A percentile compares a stretch with the other conserved stretches of the same genome.
Evolutionary conservation across 108 stramenopile genomes (phyloP).

Genomic region (Epithemia pelagica): DNA sequence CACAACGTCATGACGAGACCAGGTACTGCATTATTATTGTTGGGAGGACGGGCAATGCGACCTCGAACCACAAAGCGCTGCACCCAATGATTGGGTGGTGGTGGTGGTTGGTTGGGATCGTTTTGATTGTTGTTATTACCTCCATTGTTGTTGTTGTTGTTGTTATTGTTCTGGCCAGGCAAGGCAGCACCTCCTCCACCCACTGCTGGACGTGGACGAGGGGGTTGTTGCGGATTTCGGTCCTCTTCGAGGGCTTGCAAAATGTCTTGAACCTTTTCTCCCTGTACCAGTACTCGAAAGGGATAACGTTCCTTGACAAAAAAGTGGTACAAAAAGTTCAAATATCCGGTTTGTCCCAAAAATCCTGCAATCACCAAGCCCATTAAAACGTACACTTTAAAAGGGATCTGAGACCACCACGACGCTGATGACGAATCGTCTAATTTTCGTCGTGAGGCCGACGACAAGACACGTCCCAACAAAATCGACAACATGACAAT

Average conservation of each 20-base stretch:
- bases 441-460: slow-evolving; percentile 11
- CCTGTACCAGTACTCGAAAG: slow-evolving; percentile 20
- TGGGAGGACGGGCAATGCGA: background rate
- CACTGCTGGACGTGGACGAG: background rate
- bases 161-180: background rate
- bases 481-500: slow-evolving; percentile 27
- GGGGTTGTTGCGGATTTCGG: slow-evolving; percentile 2
- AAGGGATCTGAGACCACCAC: background rate
- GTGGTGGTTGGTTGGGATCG: no score
- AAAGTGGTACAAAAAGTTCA: slow-evolving; percentile 30
- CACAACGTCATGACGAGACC: background rate
- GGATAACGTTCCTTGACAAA: slow-evolving; percentile 24
- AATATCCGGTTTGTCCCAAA: slow-evolving; percentile 25
- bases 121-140: background rate
- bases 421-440: background rate
- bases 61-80: background rate
- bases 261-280: slow-evolving; percentile 16
- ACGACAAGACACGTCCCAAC: slow-evolving; percentile 12
- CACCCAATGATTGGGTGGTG: no score
- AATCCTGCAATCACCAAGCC: slow-evolving; percentile 18
- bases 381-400: slow-evolving; percentile 7
- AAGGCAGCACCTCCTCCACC: background rate
- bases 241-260: slow-evolving; percentile 4
- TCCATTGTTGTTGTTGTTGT: background rate
- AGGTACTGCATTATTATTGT: background rate